Evolutionary conservation across 2,329 filamentous ascomycete genomes (phyloP).

Genomic region (Sclerotinia glacialis): DNA sequence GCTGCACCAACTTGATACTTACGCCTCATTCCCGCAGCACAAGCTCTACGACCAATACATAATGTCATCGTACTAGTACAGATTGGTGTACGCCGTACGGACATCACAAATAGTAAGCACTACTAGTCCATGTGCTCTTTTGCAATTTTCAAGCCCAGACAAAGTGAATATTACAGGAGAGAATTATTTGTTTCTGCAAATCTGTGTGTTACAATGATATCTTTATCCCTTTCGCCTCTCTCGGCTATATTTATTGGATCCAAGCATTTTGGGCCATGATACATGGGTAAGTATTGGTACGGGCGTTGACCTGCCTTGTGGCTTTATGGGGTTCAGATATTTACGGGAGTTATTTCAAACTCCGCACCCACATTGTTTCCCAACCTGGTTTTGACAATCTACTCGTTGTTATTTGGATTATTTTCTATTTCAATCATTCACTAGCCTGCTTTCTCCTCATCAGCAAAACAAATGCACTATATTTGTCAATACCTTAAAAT

Average conservation of each 20-base stretch:
- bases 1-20: background rate
- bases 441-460: background rate
- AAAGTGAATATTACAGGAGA: background rate
- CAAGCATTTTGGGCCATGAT: background rate
- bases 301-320: slow-evolving; percentile 1
- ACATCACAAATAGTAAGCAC: slow-evolving; percentile 14
- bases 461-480: background rate
- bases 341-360: background rate
- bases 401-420: background rate
- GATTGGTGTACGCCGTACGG: slow-evolving; percentile 1
- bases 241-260: slow-evolving; percentile 13
- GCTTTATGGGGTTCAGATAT: slow-evolving; percentile 9
- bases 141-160: background rate
- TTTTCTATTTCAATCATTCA: background rate
- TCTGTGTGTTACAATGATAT: background rate
- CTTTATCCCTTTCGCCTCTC: background rate
- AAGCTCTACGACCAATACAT: slow-evolving; percentile 11
- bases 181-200: background rate
- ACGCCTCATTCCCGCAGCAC: slow-evolving; percentile 19
- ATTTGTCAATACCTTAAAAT: background rate
- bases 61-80: background rate
- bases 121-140: slow-evolving; percentile 10
- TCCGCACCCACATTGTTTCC: background rate
- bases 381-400: background rate
- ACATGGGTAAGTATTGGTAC: background rate